A percentile compares a stretch with the other conserved stretches of the same genome.
phyloP scores from a whole-genome alignment of 139 green algal species.

The Auxenochlorella protothecoides region DNA sequence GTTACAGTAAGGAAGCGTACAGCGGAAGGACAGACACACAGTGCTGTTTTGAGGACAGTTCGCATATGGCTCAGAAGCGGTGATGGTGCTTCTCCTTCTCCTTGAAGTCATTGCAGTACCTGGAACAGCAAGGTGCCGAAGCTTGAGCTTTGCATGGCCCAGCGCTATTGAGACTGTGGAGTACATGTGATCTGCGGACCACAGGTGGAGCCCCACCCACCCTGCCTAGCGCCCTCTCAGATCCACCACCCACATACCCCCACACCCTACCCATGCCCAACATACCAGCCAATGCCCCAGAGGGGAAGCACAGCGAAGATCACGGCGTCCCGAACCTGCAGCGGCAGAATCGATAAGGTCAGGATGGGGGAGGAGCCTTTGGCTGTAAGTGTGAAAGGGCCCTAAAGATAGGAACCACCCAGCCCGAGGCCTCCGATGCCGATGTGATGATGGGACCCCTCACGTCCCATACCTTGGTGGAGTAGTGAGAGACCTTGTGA shows the following conservation, averaged over 20 bases:
- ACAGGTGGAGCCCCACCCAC: too few species aligned
- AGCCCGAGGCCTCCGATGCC: too few species aligned
- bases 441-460: too few species aligned
- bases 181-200: too few species aligned
- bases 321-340: conserved; percentile 15
- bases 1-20: not conserved
- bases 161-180: too few species aligned
- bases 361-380: too few species aligned
- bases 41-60: too few species aligned
- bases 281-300: conserved; percentile 12
- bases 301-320: conserved; percentile 18
- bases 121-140: not conserved
- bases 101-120: conserved; percentile 34
- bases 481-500: conserved; percentile 37
- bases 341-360: not conserved
- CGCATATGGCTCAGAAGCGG: conserved; percentile 27
- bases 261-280: not conserved
- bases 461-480: conserved; percentile 1
- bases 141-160: not conserved
- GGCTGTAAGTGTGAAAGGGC: too few species aligned
- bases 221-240: too few species aligned
- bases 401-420: too few species aligned
- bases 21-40: too few species aligned
- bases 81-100: conserved; percentile 71
- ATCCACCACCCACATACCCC: too few species aligned